Percentiles rank a stretch among this genome's conserved stretches.
Conservation (phyloP, 495 filamentous ascomycete genomes). For the Xylaria venustula region DNA sequence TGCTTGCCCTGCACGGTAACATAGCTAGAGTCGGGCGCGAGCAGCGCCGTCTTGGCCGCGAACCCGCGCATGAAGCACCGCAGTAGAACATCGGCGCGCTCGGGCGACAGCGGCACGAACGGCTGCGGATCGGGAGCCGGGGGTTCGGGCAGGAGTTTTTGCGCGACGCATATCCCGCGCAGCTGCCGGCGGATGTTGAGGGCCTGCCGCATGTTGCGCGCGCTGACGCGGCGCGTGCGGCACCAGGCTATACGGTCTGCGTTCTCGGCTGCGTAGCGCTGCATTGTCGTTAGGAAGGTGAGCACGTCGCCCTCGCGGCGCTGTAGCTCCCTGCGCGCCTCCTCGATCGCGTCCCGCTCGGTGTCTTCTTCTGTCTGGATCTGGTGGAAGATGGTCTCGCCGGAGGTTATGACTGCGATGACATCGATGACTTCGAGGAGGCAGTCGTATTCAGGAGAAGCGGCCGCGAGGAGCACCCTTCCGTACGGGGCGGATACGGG, state of each 20-base stretch:
- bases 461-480: conserved; percentile 78
- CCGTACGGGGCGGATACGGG: conserved; percentile 81
- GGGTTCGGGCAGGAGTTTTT: conserved; percentile 43
- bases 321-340: conserved; percentile 67
- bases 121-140: conserved; percentile 48
- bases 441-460: conserved; percentile 65
- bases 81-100: conserved; percentile 58
- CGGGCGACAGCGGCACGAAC: conserved; percentile 48
- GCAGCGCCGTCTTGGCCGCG: conserved; percentile 73
- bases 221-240: conserved; percentile 70
- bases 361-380: conserved; percentile 84
- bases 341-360: conserved; percentile 71
- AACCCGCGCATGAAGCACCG: conserved; percentile 84
- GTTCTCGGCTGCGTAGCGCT: conserved; percentile 73
- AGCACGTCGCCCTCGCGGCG: conserved; percentile 87
- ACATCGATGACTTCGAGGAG: conserved; percentile 87
- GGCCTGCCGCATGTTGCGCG: conserved; percentile 74
- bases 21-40: conserved; percentile 83
- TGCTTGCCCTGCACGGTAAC: conserved; percentile 81
- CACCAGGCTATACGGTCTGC: conserved; percentile 76
- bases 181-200: conserved; percentile 86
- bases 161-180: conserved; percentile 56
- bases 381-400: conserved; percentile 83
- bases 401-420: conserved; percentile 79
- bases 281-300: conserved; percentile 80